Conservation (phyloP, 2,329 filamentous ascomycete genomes). For the Clonostachys rosea region DNA sequence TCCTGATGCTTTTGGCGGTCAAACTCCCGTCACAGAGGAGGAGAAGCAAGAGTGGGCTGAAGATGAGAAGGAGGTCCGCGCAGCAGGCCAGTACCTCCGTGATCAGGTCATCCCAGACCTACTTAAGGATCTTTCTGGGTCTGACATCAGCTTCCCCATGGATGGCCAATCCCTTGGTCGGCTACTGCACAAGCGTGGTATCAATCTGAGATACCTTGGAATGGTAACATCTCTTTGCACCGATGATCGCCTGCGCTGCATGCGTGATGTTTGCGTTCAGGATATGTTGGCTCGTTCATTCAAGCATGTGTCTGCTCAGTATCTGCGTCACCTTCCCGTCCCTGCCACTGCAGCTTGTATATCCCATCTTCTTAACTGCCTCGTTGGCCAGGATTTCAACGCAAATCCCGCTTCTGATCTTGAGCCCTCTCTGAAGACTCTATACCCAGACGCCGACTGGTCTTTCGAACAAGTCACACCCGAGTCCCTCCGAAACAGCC, state of each 20-base stretch:
- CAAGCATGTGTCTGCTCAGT: constrained; percentile 82
- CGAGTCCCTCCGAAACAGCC: constrained; percentile 61
- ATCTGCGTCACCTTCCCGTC: constrained; percentile 74
- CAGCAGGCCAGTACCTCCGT: constrained; percentile 74
- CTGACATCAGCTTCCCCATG: constrained; percentile 96
- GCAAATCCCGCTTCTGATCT: constrained; percentile 72
- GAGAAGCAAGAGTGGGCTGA: constrained; percentile 79
- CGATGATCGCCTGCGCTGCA: constrained; percentile 65
- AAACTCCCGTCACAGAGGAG: constrained; percentile 81
- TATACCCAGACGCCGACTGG: constrained; percentile 81
- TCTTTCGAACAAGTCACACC: constrained; percentile 77
- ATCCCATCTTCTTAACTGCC: constrained; percentile 88
- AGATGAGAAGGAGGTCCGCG: constrained; percentile 85
- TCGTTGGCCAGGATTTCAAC: constrained; percentile 76
- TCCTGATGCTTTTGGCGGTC: constrained; percentile 92
- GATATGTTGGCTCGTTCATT: constrained; percentile 96
- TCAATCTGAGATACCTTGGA: constrained; percentile 96
- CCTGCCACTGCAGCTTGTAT: constrained; percentile 76
- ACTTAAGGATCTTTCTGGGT: constrained; percentile 81
- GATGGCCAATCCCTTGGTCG: constrained; percentile 88
- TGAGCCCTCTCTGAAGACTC: constrained; percentile 65
- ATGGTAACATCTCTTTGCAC: constrained; percentile 69
- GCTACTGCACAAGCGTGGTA: constrained; percentile 91
- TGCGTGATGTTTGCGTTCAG: constrained; percentile 74
- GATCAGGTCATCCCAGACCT: constrained; percentile 79